Evolutionary conservation across 192 early-diverging fungal species (phyloP), one percentile per base, ranked within the genome.

Genomic region (Phlyctochytrium arcticum): DNA sequence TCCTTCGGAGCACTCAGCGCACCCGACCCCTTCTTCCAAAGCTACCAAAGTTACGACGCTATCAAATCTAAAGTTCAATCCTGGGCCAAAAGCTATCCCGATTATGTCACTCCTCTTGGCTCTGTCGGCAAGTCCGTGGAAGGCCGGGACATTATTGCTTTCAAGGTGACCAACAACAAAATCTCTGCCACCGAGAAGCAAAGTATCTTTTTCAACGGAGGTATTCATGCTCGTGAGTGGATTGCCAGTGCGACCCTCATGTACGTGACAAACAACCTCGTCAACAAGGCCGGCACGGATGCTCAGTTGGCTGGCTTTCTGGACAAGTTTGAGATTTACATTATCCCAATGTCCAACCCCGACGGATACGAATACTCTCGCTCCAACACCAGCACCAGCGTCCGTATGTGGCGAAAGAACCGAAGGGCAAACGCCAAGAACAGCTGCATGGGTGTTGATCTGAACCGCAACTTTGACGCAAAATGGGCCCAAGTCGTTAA

Each of bases 381-480:
- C 23, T n/a, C n/a, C n/a, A n/a, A n/a, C n/a, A n/a, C n/a, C n/a
- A n/a, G n/a, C n/a, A 61, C 24, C 21, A 64, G 50, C 9, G 71
- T 73, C 63, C 67, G 80, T 24, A 65, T 80, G 54, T 85, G 83
- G 83, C 75, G 83, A 37, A 85, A 85, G 70, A 85, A 85, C 72
- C 66, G 80, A 30, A 57, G 57, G 36, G 33, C 57, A 57, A 67
- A 42, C 46, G 3, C 5, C 17, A 59, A 26, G 1, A 23, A 37
- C n/a, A 51, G 27, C 23, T 68, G 68, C 53, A 62, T 48, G 57
- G 66, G 44, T 21, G 58, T 48, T 51, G 71, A 78, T 39, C 71
- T 83, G 19, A 85, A 85, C 68, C 60, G 82, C 67, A 80, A 84
- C 57, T 76, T 72, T 71, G 73, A 75, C 44, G 79, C 72, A 31